Base-by-base conservation (phyloP, 805 yeast genomes). In the Yueomyces sinensis region DNA sequence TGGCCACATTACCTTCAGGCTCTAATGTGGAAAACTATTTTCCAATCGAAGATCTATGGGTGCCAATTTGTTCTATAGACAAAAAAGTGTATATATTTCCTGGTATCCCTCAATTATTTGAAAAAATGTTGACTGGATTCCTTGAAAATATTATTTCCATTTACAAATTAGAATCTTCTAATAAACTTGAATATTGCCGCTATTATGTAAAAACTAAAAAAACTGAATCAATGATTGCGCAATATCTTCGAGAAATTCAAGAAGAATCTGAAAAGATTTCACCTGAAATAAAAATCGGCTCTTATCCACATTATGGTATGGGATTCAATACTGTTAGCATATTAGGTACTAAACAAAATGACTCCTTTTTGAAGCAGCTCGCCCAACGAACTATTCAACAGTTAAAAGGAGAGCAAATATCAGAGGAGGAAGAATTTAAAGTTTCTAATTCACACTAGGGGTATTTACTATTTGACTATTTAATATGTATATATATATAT, bases 41-140 rank as follows among this genome's bases (percentile, higher is more conserved):
- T 43, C 61, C 71, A 1, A 43, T 59, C 7, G 74, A 71, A 4
- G 63, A 68, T 13, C 58, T 79, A 13, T 84, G 95, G 95, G 93
- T 84, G 3, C 95, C 95, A 0, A 66, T 83, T 4, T 86, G 82
- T 2, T 72, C 73, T 0, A 60, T 84, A n/a, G 63, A 75, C 32
- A 48, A 68, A 25, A 72, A 74, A 43, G 74, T 83, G 1, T 77
- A 72, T 47, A 70, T 86, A 13, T 63, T 84, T 31, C 95, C 95
- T 0, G 95, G 95, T 0, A 76, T 86, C 9, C 94, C 95, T 0
- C 74, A 71, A 41, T 58, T 84, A 22, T 86, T 82, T 54, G 68
- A 66, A 37, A 56, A 55, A 32, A 58, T 84, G 40, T 49, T 82
- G 13, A 52, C 55, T 7, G 68, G 65, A 2, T 54, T 65, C 50